A percentile compares a stretch with the other conserved stretches of the same genome.
Conservation (phyloP, 331 rosid genomes). For the Rhamnella rubrinervis region DNA sequence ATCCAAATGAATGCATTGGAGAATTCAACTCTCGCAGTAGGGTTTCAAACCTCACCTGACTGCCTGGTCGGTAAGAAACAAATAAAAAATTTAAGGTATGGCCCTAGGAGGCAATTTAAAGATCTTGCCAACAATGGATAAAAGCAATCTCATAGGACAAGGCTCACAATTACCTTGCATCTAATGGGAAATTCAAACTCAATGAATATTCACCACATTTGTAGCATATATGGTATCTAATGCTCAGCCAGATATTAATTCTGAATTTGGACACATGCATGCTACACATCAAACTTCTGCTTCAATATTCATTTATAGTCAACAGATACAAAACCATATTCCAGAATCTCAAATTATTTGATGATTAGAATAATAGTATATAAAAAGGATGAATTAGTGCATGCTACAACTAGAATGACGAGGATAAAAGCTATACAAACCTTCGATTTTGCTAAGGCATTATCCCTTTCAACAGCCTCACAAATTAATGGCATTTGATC, state of each 20-base stretch:
- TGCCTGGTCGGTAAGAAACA: neutral
- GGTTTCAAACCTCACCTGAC: no score
- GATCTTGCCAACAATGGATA: neutral
- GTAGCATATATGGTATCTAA: neutral
- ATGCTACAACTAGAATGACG: conserved; percentile 10
- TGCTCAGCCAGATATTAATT: neutral
- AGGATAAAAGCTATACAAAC: conserved; percentile 40
- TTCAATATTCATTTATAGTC: neutral
- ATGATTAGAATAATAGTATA: no score
- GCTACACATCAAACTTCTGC: neutral
- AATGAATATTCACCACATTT: neutral
- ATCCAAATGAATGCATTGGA: neutral
- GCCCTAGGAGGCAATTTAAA: neutral
- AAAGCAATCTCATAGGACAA: neutral
- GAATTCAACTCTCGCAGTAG: neutral
- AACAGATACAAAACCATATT: neutral
- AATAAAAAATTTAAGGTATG: neutral
- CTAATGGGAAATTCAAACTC: neutral
- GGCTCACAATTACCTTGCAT: neutral
- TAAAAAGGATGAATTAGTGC: conserved; percentile 1
- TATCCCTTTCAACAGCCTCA: conserved; percentile 61
- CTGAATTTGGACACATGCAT: neutral
- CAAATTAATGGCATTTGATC: conserved; percentile 48
- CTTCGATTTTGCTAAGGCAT: conserved; percentile 56
- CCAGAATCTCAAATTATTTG: neutral